Evolutionary conservation across 1,139 yeast genomes (phyloP).

Genomic region (Zhuliangozyma parablackwelliae): DNA sequence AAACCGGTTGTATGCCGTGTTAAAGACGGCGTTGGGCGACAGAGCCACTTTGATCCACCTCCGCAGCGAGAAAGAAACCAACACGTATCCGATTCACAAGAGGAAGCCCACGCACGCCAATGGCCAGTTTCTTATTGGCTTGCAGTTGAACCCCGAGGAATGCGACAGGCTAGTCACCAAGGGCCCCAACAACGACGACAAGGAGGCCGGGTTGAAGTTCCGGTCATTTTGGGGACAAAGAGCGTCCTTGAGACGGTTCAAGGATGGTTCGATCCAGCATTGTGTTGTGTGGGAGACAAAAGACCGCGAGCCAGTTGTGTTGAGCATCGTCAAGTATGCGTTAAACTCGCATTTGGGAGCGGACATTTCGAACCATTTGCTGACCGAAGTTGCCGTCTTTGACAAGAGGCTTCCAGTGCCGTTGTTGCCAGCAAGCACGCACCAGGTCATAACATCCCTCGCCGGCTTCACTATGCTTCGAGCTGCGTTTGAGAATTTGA

Average conservation of each 20-base stretch:
- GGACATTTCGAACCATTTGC: constrained; percentile 37
- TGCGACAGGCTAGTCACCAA: constrained; percentile 77
- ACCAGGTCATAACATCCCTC: constrained; percentile 48
- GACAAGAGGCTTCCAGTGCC: constrained; percentile 56
- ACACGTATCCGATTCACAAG: constrained; percentile 47
- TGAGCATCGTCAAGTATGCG: constrained; percentile 60
- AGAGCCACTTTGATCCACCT: constrained; percentile 51
- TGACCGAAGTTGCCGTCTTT: constrained; percentile 39
- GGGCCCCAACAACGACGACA: constrained; percentile 71
- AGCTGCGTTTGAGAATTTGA: constrained; percentile 63
- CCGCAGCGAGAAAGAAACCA: constrained; percentile 20
- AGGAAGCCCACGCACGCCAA: constrained; percentile 46
- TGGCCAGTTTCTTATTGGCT: constrained; percentile 51
- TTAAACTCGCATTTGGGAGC: constrained; percentile 59
- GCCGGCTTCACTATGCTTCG: constrained; percentile 53
- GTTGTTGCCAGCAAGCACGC: constrained; percentile 51
- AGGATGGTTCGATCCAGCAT: constrained; percentile 84
- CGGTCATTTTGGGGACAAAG: constrained; percentile 86
- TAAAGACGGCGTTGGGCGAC: constrained; percentile 63
- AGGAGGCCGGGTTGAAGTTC: constrained; percentile 58
- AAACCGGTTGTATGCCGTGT: constrained; percentile 55
- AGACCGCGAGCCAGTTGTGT: constrained; percentile 60
- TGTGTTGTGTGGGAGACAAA: constrained; percentile 80
- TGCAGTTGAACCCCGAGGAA: constrained; percentile 67
- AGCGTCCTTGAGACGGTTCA: constrained; percentile 83